Evolutionary conservation across 2,329 filamentous ascomycete species (phyloP).

Genomic region (Penicillium sp.): DNA sequence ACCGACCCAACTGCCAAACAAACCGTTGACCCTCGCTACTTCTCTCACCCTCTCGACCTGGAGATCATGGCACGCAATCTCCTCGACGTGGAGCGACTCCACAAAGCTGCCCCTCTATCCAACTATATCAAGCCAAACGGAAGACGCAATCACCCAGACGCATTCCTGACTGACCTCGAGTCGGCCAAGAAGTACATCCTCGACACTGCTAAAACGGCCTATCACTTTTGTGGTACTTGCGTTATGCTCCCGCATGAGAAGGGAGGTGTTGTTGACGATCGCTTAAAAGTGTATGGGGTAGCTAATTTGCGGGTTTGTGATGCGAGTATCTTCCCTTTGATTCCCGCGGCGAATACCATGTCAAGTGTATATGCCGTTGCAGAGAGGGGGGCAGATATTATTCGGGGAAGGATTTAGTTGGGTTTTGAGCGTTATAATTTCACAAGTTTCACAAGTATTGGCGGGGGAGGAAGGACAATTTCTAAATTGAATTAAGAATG

Average conservation of each 20-base stretch:
- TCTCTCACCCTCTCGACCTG: constrained; percentile 52
- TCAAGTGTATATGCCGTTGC: constrained; percentile 45
- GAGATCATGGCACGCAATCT: constrained; percentile 45
- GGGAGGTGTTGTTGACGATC: constrained; percentile 39
- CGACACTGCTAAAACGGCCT: constrained; percentile 2
- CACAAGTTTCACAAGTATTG: not conserved
- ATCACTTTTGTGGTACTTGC: constrained; percentile 26
- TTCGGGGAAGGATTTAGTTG: not conserved
- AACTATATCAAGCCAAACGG: constrained; percentile 39
- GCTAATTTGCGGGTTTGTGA: constrained; percentile 41
- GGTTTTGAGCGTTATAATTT: not conserved
- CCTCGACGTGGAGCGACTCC: constrained; percentile 39
- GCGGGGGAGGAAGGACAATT: no score
- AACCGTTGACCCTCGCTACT: constrained; percentile 50
- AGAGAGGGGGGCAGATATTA: constrained; percentile 38
- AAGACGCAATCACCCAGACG: constrained; percentile 23
- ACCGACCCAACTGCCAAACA: constrained; percentile 40
- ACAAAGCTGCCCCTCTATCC: constrained; percentile 35
- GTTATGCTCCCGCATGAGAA: constrained; percentile 37
- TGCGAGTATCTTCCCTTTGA: constrained; percentile 43
- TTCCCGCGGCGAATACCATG: constrained; percentile 44
- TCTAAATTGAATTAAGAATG: no score
- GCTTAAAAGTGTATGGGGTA: constrained; percentile 38
- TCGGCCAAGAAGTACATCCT: constrained; percentile 20
- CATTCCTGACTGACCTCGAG: constrained; percentile 16